Conservation (phyloP, 2,329 filamentous ascomycete species). For the Rhinocladiella similis region DNA sequence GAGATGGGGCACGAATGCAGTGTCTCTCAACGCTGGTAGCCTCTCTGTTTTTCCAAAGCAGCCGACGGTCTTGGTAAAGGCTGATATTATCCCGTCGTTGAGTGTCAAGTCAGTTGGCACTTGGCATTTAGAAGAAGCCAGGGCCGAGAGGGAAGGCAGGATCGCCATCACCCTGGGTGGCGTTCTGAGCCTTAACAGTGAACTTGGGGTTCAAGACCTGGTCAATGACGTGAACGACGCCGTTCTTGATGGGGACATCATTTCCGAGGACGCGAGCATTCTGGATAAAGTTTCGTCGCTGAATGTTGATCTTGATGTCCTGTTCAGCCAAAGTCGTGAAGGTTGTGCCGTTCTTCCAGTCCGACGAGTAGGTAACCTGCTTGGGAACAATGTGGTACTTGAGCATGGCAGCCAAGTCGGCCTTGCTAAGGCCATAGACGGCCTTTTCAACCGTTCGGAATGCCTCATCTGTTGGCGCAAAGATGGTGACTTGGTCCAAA, state of each 20-base stretch:
- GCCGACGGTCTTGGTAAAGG: no score
- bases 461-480: conserved; percentile 62
- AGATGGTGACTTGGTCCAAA: conserved; percentile 59
- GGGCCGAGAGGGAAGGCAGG: conserved; percentile 4
- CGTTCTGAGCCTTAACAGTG: not conserved
- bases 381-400: conserved; percentile 65
- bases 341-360: conserved; percentile 41
- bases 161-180: not conserved
- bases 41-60: no score
- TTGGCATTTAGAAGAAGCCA: conserved; percentile 1
- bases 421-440: conserved; percentile 47
- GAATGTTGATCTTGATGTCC: conserved; percentile 50
- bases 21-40: no score
- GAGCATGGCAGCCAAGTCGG: conserved; percentile 55
- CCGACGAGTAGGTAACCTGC: conserved; percentile 53
- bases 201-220: conserved; percentile 13
- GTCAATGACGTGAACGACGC: conserved; percentile 15
- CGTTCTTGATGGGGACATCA: conserved; percentile 8
- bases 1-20: no score
- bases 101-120: not conserved
- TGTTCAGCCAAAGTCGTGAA: conserved; percentile 47
- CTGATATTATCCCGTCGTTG: no score
- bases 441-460: conserved; percentile 58
- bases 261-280: conserved; percentile 49
- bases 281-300: conserved; percentile 49